Percentiles rank a stretch among this genome's conserved stretches.
These are phyloP conservation scores for Venturia effusa DNA, from an alignment of 2,329 filamentous ascomycete species.

Conservation along the genomic window DNA sequence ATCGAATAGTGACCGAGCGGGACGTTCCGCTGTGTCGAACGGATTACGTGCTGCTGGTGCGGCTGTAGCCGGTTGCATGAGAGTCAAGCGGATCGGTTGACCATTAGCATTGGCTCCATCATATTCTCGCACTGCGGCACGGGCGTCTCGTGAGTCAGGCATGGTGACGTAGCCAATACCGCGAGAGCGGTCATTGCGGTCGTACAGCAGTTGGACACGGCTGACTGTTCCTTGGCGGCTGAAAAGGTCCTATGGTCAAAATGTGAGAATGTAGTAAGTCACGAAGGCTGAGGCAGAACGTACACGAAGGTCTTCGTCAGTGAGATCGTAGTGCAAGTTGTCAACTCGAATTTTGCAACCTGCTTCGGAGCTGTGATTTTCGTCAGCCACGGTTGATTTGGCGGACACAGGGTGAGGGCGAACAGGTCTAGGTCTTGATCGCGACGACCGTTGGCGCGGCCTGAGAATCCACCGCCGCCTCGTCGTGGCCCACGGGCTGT, in stretches of 20 bases:
- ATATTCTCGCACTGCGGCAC: slow-evolving; percentile 65
- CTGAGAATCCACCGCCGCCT: slow-evolving; percentile 9
- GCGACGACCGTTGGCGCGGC: background rate
- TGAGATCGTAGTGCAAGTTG: slow-evolving; percentile 87
- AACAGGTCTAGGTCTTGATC: background rate
- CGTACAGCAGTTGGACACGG: slow-evolving; percentile 64
- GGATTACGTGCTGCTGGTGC: slow-evolving; percentile 28
- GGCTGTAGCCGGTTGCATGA: slow-evolving; percentile 35
- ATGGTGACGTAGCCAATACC: slow-evolving; percentile 80
- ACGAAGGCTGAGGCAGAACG: slow-evolving; percentile 12
- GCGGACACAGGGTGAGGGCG: background rate
- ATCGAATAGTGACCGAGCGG: slow-evolving; percentile 54
- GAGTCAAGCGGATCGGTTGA: slow-evolving; percentile 61
- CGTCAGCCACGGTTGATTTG: background rate
- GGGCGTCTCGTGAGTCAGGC: slow-evolving; percentile 57
- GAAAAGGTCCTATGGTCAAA: slow-evolving; percentile 59
- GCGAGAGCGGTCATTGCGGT: slow-evolving; percentile 79
- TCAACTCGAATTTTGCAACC: slow-evolving; percentile 71
- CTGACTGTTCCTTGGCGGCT: slow-evolving; percentile 61
- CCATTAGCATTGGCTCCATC: slow-evolving; percentile 86
- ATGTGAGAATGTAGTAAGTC: slow-evolving; percentile 3
- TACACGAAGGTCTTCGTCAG: slow-evolving; percentile 72
- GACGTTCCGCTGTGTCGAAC: slow-evolving; percentile 40
- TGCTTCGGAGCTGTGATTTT: slow-evolving; percentile 34
- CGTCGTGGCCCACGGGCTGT: slow-evolving; percentile 15